Evolutionary conservation across 2,329 filamentous ascomycete species (phyloP).

Genomic region (Xylaria multiplex): DNA sequence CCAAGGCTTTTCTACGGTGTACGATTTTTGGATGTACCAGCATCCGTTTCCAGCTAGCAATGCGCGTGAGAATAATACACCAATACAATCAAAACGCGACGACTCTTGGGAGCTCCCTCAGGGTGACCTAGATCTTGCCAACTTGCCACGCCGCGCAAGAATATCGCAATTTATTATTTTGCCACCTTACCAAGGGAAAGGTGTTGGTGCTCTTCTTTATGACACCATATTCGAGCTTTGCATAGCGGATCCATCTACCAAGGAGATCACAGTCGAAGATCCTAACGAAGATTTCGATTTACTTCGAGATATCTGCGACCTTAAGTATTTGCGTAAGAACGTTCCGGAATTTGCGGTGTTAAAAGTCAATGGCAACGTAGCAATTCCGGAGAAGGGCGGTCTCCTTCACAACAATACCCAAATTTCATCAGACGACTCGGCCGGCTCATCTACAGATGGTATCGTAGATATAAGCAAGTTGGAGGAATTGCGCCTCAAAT

Average conservation of each 20-base stretch:
- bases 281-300: constrained; percentile 89
- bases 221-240: constrained; percentile 78
- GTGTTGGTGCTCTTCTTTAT: constrained; percentile 84
- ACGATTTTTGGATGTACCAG: constrained; percentile 80
- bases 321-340: constrained; percentile 69
- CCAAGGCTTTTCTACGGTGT: constrained; percentile 89
- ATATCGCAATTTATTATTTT: constrained; percentile 95
- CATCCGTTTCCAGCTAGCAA: constrained; percentile 57
- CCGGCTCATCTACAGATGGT: constrained; percentile 47
- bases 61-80: constrained; percentile 45
- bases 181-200: constrained; percentile 83
- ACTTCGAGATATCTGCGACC: constrained; percentile 78
- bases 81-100: constrained; percentile 34
- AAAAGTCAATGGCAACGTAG: constrained; percentile 62
- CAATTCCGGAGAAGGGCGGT: constrained; percentile 59
- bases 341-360: constrained; percentile 67
- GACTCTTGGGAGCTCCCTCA: constrained; percentile 58
- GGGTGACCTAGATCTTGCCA: constrained; percentile 59
- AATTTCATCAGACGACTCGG: constrained; percentile 41
- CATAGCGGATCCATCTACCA: constrained; percentile 72
- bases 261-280: constrained; percentile 92
- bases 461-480: constrained; percentile 69
- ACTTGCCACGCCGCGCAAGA: constrained; percentile 79
- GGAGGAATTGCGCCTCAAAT: constrained; percentile 65
- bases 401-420: constrained; percentile 45